Evolutionary conservation across 352 stramenopile species (phyloP).

Genomic region (Hyaloperonospora brassicae): DNA sequence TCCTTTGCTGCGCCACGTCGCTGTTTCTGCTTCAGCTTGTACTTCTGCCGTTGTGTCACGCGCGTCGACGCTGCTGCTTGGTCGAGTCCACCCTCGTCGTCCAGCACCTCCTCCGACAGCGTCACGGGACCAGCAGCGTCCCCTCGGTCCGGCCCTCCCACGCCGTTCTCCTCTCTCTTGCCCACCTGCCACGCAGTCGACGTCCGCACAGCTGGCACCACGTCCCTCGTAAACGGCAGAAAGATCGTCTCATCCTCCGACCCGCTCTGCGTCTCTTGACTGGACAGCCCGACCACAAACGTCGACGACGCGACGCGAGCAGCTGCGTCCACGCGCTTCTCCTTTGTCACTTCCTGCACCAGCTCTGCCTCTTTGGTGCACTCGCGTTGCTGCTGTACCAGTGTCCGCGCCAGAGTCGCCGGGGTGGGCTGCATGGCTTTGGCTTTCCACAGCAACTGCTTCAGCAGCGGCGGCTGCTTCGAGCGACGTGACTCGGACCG

Average conservation of each 20-base stretch:
- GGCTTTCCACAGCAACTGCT: conserved; percentile 57
- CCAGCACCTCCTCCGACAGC: conserved; percentile 8
- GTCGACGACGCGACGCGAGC: not conserved
- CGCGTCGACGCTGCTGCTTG: conserved; percentile 6
- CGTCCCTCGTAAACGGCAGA: conserved; percentile 18
- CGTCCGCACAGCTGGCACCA: conserved; percentile 12
- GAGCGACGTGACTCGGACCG: conserved; percentile 1
- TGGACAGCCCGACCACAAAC: conserved; percentile 39
- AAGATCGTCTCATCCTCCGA: conserved; percentile 47
- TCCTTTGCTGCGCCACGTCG: conserved; percentile 17
- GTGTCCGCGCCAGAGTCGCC: not conserved
- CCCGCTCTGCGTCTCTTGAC: conserved; percentile 63
- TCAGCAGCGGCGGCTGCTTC: conserved; percentile 24
- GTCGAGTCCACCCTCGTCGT: conserved; percentile 12
- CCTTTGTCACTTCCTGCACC: not conserved
- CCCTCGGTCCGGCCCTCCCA: conserved; percentile 11
- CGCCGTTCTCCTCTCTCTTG: conserved; percentile 9
- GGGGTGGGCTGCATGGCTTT: conserved; percentile 27
- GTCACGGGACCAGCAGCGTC: conserved; percentile 8
- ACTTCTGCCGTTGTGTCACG: conserved; percentile 25
- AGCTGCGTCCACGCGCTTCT: conserved; percentile 31
- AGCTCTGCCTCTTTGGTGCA: not conserved
- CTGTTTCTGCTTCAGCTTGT: conserved; percentile 21
- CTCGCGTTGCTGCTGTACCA: conserved; percentile 6
- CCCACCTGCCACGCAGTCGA: conserved; percentile 14